Evolutionary conservation across 2,329 filamentous ascomycete species (phyloP).

Genomic region (Aspergillus flavus): DNA sequence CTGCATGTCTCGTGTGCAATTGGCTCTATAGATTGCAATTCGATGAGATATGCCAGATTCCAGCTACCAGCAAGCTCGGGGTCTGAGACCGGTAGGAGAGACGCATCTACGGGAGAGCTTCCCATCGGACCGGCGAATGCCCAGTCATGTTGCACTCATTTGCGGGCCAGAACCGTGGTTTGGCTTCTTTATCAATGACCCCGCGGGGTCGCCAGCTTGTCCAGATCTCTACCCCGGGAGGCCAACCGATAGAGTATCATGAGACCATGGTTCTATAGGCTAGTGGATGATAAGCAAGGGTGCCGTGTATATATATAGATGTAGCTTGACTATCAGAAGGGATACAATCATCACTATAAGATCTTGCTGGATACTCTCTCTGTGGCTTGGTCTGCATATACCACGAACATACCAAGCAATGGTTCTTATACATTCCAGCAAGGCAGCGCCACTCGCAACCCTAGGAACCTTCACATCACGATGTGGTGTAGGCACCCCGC

Average conservation of each 20-base stretch:
- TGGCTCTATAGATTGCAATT: not conserved
- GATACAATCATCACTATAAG: not conserved
- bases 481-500: not conserved
- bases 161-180: not conserved
- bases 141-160: not conserved
- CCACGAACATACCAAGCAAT: not conserved
- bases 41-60: not conserved
- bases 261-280: not conserved
- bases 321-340: not conserved
- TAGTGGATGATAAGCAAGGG: not conserved
- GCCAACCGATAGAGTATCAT: not conserved
- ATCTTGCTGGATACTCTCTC: not conserved
- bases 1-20: not conserved
- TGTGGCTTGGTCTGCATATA: not conserved
- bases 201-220: not conserved
- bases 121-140: not conserved
- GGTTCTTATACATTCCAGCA: not conserved
- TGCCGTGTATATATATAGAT: not conserved
- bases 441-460: not conserved
- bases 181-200: not conserved
- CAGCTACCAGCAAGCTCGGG: not conserved
- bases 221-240: not conserved
- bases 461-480: not conserved
- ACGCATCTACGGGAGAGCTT: not conserved
- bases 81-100: not conserved